A percentile compares a stretch with the other conserved stretches of the same genome.
These are phyloP conservation scores for Pseudotsuga menziesii DNA, from an alignment of 75 land plant genomes.

Conservation along the genomic window DNA sequence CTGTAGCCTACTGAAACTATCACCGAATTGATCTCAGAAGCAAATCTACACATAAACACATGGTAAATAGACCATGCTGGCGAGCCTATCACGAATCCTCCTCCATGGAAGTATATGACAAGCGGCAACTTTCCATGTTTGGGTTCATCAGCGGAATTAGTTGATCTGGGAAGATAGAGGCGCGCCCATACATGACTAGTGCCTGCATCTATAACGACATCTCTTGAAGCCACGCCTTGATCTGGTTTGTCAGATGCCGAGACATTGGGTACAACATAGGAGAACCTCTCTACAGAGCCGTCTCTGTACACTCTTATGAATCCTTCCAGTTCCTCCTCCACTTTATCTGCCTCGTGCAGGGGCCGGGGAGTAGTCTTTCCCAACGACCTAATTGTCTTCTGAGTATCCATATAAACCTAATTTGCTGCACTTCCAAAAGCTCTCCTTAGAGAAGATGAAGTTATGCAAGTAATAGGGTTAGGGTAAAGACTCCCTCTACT, in stretches of 20 bases:
- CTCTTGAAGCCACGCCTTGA: conserved; percentile 17
- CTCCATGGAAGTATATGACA: conserved; percentile 69
- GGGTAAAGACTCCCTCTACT: too few relatives aligned
- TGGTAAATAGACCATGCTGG: conserved; percentile 45
- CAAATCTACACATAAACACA: conserved; percentile 34
- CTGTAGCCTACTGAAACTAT: conserved; percentile 59
- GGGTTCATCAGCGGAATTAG: background rate
- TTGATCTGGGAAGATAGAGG: conserved; percentile 30
- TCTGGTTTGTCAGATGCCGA: conserved; percentile 16
- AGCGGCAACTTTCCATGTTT: conserved; percentile 46
- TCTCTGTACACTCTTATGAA: conserved; percentile 39
- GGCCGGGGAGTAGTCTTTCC: background rate
- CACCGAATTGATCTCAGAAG: conserved; percentile 15
- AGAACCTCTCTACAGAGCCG: conserved; percentile 47
- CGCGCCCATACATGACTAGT: conserved; percentile 49
- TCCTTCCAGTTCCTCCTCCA: conserved; percentile 44
- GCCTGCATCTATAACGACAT: conserved; percentile 20
- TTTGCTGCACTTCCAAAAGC: too few relatives aligned
- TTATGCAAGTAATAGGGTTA: too few relatives aligned
- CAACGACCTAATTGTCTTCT: too few relatives aligned
- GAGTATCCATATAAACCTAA: background rate
- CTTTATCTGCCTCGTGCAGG: background rate
- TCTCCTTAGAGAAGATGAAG: too few relatives aligned
- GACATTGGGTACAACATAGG: conserved; percentile 20
- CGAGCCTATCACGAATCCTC: conserved; percentile 52